A percentile compares a stretch with the other conserved stretches of the same genome.
Conservation (phyloP, 805 yeast species). For the Wickerhamiella azymoides region DNA sequence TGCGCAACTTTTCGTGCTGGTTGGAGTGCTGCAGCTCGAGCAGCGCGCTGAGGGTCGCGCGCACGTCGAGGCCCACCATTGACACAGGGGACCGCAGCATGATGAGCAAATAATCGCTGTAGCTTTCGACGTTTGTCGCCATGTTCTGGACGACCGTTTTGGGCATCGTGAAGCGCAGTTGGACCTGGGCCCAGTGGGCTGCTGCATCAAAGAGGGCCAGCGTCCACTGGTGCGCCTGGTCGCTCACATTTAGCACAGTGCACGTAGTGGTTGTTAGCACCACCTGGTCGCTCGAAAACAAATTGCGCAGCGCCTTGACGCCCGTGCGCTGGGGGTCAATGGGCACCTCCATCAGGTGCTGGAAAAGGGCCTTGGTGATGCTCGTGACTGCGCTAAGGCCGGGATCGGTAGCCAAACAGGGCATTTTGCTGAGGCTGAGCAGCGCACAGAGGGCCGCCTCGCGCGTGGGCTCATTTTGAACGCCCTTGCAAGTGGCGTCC, state of each 20-base stretch:
- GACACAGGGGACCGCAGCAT: slow-evolving; percentile 15
- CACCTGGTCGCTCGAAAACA: slow-evolving; percentile 50
- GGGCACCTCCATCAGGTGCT: background rate
- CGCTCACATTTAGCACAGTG: slow-evolving; percentile 38
- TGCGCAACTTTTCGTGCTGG: slow-evolving; percentile 9
- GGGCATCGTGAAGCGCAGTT: slow-evolving; percentile 52
- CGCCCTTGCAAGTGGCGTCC: slow-evolving; percentile 22
- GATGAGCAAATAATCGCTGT: slow-evolving; percentile 62
- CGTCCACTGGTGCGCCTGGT: slow-evolving; percentile 36
- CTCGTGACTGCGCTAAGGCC: slow-evolving; percentile 20
- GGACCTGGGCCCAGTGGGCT: slow-evolving; percentile 71
- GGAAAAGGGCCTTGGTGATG: slow-evolving; percentile 14
- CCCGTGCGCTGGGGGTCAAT: slow-evolving; percentile 7
- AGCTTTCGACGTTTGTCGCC: slow-evolving; percentile 28
- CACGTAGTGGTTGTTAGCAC: slow-evolving; percentile 18
- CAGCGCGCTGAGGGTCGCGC: slow-evolving; percentile 3
- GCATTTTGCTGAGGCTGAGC: slow-evolving; percentile 25
- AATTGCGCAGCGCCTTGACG: slow-evolving; percentile 36
- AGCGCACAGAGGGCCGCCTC: slow-evolving; percentile 35
- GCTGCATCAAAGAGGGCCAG: slow-evolving; percentile 45
- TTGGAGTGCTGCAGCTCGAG: slow-evolving; percentile 2
- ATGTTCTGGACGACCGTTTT: slow-evolving; percentile 29
- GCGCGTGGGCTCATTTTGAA: slow-evolving; percentile 27
- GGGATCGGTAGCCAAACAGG: slow-evolving; percentile 20
- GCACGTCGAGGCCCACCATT: slow-evolving; percentile 8